phyloP scores from a whole-genome alignment of 1,284 basidiomycete species.

The Cystobasidium slooffiae region DNA sequence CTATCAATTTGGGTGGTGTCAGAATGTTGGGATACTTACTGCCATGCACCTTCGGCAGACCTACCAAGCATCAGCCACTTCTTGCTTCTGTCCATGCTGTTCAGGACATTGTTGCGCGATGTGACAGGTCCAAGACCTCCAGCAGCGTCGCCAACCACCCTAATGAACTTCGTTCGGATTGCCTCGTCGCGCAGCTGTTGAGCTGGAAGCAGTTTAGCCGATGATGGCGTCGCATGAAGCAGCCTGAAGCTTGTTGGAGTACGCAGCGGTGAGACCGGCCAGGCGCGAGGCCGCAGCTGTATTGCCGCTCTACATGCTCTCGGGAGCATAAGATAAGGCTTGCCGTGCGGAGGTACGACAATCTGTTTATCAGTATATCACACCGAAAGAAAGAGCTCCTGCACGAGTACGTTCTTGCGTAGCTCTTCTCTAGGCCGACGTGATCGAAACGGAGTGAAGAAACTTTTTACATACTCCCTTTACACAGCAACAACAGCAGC shows the following conservation, averaged over 20 bases:
- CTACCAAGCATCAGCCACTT: conserved; percentile 39
- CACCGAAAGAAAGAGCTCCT: neutral
- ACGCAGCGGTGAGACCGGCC: neutral
- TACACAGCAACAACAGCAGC: neutral
- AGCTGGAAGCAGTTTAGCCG: conserved; percentile 4
- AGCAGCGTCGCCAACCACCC: conserved; percentile 16
- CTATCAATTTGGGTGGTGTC: conserved; percentile 1
- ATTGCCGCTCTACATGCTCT: conserved; percentile 19
- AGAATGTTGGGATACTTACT: neutral
- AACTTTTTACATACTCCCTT: conserved; percentile 7
- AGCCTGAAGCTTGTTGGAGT: neutral
- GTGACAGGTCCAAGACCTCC: conserved; percentile 16
- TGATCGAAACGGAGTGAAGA: conserved; percentile 7
- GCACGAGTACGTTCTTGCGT: too few relatives aligned
- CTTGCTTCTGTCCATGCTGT: conserved; percentile 16
- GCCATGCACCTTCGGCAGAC: neutral
- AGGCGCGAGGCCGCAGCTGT: conserved; percentile 4
- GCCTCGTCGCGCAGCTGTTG: conserved; percentile 40
- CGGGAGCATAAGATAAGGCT: conserved; percentile 10
- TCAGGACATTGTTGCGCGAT: neutral
- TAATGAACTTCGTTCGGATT: conserved; percentile 27
- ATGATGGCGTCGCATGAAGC: conserved; percentile 6
- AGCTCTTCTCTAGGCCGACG: neutral
- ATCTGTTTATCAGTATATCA: neutral
- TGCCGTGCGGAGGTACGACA: neutral